Percentiles rank a stretch among this genome's conserved stretches.
Evolutionary conservation across 305 asterid genomes (phyloP).

Genomic region (Petunia hybrid): DNA sequence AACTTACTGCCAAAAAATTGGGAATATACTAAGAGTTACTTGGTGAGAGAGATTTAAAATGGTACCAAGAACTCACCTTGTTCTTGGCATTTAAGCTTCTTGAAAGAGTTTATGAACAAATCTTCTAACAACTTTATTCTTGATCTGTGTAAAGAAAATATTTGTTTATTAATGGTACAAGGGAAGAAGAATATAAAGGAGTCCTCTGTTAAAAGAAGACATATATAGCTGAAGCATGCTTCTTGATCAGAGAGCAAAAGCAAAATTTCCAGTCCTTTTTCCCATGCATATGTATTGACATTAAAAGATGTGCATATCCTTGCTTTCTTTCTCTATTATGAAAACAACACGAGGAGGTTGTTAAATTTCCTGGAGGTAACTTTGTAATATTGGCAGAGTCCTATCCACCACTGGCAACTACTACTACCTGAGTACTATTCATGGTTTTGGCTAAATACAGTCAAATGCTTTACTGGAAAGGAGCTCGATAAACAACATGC

Average conservation of each 20-base stretch:
- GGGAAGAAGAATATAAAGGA: not conserved
- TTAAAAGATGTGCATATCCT: slow-evolving; percentile 48
- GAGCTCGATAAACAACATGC: not conserved
- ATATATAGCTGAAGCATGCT: slow-evolving; percentile 29
- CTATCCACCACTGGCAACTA: not conserved
- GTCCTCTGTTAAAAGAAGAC: not conserved
- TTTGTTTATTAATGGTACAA: slow-evolving; percentile 23
- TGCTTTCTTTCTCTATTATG: not conserved
- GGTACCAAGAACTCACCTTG: slow-evolving; percentile 56
- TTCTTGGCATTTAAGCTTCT: slow-evolving; percentile 65
- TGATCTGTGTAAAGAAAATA: not conserved
- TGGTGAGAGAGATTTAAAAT: not conserved
- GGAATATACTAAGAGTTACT: not conserved
- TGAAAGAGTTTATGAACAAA: not conserved
- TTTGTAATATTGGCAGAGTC: slow-evolving; percentile 10
- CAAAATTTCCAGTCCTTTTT: not conserved
- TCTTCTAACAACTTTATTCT: not conserved
- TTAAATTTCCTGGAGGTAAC: not conserved
- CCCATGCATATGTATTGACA: slow-evolving; percentile 29
- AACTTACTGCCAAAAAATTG: slow-evolving; percentile 34
- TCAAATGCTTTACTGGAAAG: not conserved
- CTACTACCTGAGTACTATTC: not conserved
- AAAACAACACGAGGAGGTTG: too few relatives aligned
- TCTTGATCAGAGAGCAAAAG: slow-evolving; percentile 23
- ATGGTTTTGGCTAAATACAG: not conserved